phyloP scores from a whole-genome alignment of 23 red algal genomes.

The Cyanidioschyzon merolae region DNA sequence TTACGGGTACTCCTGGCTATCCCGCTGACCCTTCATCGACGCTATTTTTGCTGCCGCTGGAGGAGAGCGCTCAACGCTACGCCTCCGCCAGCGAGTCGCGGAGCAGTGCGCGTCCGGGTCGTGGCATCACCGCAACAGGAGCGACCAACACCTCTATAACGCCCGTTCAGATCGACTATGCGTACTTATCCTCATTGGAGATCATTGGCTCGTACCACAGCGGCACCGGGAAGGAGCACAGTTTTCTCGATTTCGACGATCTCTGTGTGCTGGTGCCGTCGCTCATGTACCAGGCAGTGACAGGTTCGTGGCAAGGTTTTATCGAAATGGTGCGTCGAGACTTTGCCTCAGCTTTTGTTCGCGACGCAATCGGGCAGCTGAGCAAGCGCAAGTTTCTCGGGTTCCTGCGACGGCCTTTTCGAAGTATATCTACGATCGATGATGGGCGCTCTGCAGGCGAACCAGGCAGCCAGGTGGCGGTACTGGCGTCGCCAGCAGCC shows the following conservation, averaged over 20 bases:
- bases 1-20: neutral
- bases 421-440: neutral
- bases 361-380: constrained; percentile 10
- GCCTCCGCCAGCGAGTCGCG: neutral
- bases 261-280: constrained; percentile 9
- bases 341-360: constrained; percentile 6
- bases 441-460: neutral
- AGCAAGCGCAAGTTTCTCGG: constrained; percentile 17
- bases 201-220: constrained; percentile 8
- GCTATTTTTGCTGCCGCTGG: neutral
- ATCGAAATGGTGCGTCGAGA: constrained; percentile 13
- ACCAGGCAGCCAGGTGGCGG: neutral
- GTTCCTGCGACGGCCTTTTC: neutral
- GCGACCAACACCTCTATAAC: neutral
- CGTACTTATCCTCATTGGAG: neutral
- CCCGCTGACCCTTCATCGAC: neutral
- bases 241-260: constrained; percentile 14
- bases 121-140: neutral
- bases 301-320: neutral
- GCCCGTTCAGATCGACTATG: constrained; percentile 17
- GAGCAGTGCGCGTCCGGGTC: neutral
- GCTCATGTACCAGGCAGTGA: constrained; percentile 12
- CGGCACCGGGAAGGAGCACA: constrained; percentile 5
- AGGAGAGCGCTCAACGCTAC: neutral
- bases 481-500: neutral